Base-by-base conservation (phyloP, 1,284 basidiomycete species). In the Trichosporon coremiiforme region DNA sequence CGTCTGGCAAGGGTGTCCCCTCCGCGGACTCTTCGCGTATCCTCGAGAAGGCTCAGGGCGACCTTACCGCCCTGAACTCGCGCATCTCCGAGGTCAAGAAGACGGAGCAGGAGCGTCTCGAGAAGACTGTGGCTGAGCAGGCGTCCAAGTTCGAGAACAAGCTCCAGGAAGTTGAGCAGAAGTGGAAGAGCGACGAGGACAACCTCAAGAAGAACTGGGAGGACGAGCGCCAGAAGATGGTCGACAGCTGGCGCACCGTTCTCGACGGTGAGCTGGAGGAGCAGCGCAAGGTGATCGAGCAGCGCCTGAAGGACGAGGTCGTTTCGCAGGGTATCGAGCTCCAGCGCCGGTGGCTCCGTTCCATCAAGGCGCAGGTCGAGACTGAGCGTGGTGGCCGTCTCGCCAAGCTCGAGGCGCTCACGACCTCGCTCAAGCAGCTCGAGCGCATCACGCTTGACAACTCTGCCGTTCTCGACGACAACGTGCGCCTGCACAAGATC, bases 241-340 rank as follows among this genome's bases (percentile, higher is more conserved):
- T 92, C 36, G 87, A 90, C 69, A 88, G 89, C 7, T 98, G 96
- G 85, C 89, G 93, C 74, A 88, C 90, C 80, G 95, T 93, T 82
- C 87, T 99, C 35, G 90, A 95, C 71, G 85, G 87, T 35, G 96
- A 99, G 84, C 87, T 99, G 63, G 88, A 89, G 77, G 90, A 89
- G 3, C 96, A 98, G 84, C 93, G 92, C 66, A 90, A 94, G 78
- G 88, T 97, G 76, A 97, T 99, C 83, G 95, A 98, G 80, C 89
- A 96, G 84, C 88, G 94, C 63, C 87, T 99, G 73, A 93, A 91
- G 81, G 93, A 97, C 81, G 95, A 97, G 82, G 94, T 99, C 70
- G 88, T 98, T 64, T 91, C 94, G 4, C 95, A 98, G 82, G 96
- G 95, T 25, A 94, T 99, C 76, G 96, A 98, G 85, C 89, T 98